Base-by-base conservation (phyloP, 2,329 filamentous ascomycete genomes). In the Pseudofabraea citricarpa region DNA sequence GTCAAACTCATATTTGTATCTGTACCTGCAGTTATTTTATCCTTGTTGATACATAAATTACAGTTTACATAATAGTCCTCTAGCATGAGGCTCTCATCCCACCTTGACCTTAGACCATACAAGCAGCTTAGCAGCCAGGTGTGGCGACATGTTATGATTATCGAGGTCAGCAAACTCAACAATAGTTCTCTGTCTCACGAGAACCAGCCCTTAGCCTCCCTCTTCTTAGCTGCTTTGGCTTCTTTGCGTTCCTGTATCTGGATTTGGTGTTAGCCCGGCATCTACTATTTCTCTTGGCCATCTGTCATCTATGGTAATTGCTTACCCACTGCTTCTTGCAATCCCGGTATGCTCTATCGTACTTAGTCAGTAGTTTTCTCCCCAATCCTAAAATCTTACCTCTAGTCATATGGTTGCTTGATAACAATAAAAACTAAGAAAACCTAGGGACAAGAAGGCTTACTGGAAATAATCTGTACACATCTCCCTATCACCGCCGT, bases 391-490 rank as follows among this genome's bases (percentile, higher is more conserved):
- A 13, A 19, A 29, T 24, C 13, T 6, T 9, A 26, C 9, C n/a
- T 24, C 10, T 13, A n/a, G 12, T 6, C 8, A 16, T 9, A 8
- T 3, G n/a, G 22, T n/a, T 29, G 23, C 6, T 31, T 9, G 24
- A 21, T 12, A 32, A n/a, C 15, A 16, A 33, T 23, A 52, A 44
- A 23, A 4, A 6, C 6, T 6, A n/a, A 21, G 5, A 21, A 21
- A 6, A 2, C n/a, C n/a, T 13, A 23, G 21, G 13, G 7, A 5
- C 15, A 19, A 24, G n/a, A 31, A n/a, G 8, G 49, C 87, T 67
- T 64, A 96, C 90, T 96, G 88, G 62, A 98, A 97, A 63, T 94
- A 97, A 64, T 97, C 91, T 52, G 77, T 75, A 62, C 93, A 98
- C 85, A 97, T 86, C n/a, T 83, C 73, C 53, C 83, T 79, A 61